Evolutionary conservation across 1,139 yeast genomes (phyloP).

Genomic region (Magnusiomyces sp.): DNA sequence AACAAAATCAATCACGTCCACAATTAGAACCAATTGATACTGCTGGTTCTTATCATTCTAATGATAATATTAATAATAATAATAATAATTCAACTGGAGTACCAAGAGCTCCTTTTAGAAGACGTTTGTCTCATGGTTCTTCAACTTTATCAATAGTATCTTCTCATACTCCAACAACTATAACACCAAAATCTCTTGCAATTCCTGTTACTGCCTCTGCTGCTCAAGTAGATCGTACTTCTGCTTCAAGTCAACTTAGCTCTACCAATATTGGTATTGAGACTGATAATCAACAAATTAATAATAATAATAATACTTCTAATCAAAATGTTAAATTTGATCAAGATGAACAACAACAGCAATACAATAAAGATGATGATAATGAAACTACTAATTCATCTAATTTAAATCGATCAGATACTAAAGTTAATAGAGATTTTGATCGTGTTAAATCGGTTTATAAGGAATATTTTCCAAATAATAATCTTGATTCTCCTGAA

Average conservation of each 20-base stretch:
- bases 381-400: background rate
- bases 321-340: background rate
- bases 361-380: background rate
- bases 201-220: conserved; percentile 2
- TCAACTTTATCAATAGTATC: conserved; percentile 9
- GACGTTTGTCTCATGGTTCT: background rate
- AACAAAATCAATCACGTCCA: too few relatives aligned
- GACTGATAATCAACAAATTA: too few relatives aligned
- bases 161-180: conserved; percentile 7
- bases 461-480: conserved; percentile 27
- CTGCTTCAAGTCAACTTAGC: too few relatives aligned
- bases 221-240: background rate
- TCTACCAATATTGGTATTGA: too few relatives aligned
- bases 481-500: conserved; percentile 14
- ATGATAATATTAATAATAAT: background rate
- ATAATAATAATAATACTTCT: too few relatives aligned
- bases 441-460: conserved; percentile 28
- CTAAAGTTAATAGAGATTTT: conserved; percentile 16
- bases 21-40: too few relatives aligned
- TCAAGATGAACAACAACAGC: too few relatives aligned
- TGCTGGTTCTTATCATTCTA: background rate
- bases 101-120: background rate
- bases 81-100: too few relatives aligned
- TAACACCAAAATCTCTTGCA: conserved; percentile 3
- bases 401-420: background rate